Evolutionary conservation across 169 alveolate genomes (phyloP), one percentile per base, ranked within the genome.

Genomic region (Plasmodium blacklocki): DNA sequence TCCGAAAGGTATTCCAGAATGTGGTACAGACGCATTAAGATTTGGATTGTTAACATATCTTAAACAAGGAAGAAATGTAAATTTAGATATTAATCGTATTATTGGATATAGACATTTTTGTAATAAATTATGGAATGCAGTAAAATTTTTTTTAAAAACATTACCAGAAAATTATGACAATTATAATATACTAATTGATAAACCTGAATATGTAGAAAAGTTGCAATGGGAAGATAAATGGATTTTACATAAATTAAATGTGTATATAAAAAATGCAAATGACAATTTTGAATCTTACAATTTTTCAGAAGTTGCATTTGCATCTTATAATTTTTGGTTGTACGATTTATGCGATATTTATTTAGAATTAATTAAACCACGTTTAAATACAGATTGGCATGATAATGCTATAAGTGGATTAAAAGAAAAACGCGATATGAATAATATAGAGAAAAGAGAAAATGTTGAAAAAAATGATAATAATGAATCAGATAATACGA

Each of bases 1-100:
- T 93, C 99, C 99, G 3, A 96, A 97, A 52, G 99, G 99, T 23
- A 98, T 99, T 72, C 99, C 99, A 6, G 99, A 96, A 86, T 99
- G 99, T 92, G 99, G 99, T 15, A 97, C 99, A 59, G 99, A 99
- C 92, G 99, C 99, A 0, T 95, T 99, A n/a, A 96, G 99, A 80
- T 95, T 97, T 62, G 99, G 99, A 19, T 93, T 97, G 11, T 94
- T 98, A 26, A 98, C 99, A 11, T 98, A 95, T 76, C 97, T 97
- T 97, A 95, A 97, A 89, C 99, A 97, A 89, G 98, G 98, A 29
- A 95, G 99, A 73, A 97, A 96, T 87, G 98, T 99, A 60, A 98
- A 98, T 88, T 92, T 99, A 49, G 99, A 99, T 93, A 96, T 98
- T 39, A 96, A 98, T 92, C 94, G 99, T 88, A 98, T 99, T 74